Evolutionary conservation across 202 grass and related monocot genomes (phyloP).

Genomic region (Miscanthus sacchariflorus): DNA sequence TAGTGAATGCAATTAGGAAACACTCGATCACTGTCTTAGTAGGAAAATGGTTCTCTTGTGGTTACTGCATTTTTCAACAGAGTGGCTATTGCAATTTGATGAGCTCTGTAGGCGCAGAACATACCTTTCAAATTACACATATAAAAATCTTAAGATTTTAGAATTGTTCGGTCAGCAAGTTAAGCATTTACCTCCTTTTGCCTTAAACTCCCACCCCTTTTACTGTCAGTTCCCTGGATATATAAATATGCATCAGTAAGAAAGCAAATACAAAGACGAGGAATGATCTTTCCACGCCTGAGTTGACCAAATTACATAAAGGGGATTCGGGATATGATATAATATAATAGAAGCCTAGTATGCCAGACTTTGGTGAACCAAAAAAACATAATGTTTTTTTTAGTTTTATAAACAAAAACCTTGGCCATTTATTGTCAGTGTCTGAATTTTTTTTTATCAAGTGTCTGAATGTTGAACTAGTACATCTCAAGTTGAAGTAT

Average conservation of each 20-base stretch:
- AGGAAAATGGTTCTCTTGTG: neutral
- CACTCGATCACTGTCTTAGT: conserved; percentile 1
- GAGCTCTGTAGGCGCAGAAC: neutral
- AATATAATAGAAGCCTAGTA: neutral
- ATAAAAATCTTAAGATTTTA: neutral
- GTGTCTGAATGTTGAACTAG: neutral
- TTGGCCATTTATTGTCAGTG: neutral
- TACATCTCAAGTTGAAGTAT: conserved; percentile 25
- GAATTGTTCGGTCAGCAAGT: conserved; percentile 1
- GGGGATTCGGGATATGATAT: neutral
- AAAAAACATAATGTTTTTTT: neutral
- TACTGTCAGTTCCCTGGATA: conserved; percentile 59
- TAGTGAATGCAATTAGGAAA: conserved; percentile 28
- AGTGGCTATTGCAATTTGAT: neutral
- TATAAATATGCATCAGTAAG: conserved; percentile 27
- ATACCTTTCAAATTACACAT: conserved; percentile 27
- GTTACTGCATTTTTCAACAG: neutral
- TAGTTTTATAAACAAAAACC: conserved; percentile 33
- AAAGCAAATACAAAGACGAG: conserved; percentile 33
- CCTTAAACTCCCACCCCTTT: conserved; percentile 42
- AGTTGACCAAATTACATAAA: neutral
- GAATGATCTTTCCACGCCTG: neutral
- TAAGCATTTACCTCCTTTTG: conserved; percentile 76
- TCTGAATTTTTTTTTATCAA: neutral
- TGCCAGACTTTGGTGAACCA: neutral